A percentile compares a stretch with the other conserved stretches of the same genome.
These are phyloP conservation scores for Zostera marina DNA, from an alignment of 116 monocot genomes.

Conservation along the genomic window DNA sequence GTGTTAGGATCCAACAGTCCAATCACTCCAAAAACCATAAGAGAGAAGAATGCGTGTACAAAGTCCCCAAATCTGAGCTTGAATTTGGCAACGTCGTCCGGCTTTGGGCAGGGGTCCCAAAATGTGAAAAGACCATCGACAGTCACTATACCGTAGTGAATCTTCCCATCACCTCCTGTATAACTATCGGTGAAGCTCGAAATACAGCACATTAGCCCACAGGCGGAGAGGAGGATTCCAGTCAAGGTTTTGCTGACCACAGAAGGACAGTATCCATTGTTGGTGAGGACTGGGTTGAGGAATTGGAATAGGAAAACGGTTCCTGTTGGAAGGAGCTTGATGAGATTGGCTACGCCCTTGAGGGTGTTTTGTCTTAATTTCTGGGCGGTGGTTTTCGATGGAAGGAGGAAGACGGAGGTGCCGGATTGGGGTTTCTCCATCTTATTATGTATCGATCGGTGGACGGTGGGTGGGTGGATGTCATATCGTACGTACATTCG, in stretches of 20 bases:
- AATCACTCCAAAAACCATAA: conserved; percentile 36
- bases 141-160: conserved; percentile 53
- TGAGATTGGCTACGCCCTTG: conserved; percentile 34
- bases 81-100: conserved; percentile 22
- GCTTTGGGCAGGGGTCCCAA: conserved; percentile 12
- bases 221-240: conserved; percentile 25
- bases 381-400: not conserved
- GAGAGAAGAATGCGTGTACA: conserved; percentile 27
- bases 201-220: conserved; percentile 34
- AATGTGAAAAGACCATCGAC: conserved; percentile 24
- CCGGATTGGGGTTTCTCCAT: too few species aligned
- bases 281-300: conserved; percentile 42
- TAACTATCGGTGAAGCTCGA: conserved; percentile 63
- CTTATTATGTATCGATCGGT: too few species aligned
- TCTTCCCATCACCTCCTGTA: conserved; percentile 21
- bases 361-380: not conserved
- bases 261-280: conserved; percentile 34
- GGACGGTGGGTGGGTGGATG: too few species aligned
- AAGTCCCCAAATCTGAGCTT: conserved; percentile 37
- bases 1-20: conserved; percentile 33
- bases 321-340: conserved; percentile 67
- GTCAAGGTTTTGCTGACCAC: conserved; percentile 21
- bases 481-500: too few species aligned
- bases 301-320: conserved; percentile 64
- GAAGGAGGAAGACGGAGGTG: not conserved